Evolutionary conservation across 192 early-diverging fungal genomes (phyloP), one percentile per base, ranked within the genome.

Genomic region (Allomyces macrogynus): DNA sequence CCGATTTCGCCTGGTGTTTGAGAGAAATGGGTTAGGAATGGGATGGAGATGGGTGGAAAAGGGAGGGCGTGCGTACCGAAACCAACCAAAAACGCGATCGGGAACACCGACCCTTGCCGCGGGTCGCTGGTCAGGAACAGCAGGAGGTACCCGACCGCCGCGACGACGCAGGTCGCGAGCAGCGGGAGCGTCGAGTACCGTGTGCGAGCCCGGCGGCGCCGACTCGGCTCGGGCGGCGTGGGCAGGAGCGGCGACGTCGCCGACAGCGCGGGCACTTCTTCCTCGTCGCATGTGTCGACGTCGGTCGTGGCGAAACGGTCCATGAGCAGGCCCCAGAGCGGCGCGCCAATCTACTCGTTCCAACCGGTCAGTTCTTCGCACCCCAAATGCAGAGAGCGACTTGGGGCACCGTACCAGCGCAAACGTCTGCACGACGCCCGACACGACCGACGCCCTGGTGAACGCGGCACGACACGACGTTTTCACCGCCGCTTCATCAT

Each of bases 1-100:
- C 85, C 87, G 64, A 85, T 80, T 78, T 82, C 80, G 67, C 66
- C 84, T 68, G 76, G 72, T 79, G 57, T 84, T 77, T n/a, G 81
- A 69, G 25, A n/a, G 76, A 43, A 24, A 74, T 70, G 63, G 77
- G 65, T 60, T 76, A 69, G n/a, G 81, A 60, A 72, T 72, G 18
- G 70, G 64, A 23, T 69, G 71, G 10, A n/a, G n/a, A n/a, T 66
- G 65, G 24, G 71, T 62, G 5, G 71, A 68, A 67, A 78, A 70
- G n/a, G 76, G 76, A 71, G 84, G 70, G 32, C 32, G 32, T 8
- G 32, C 32, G 32, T 40, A 40, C 32, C 32, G 20, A 57, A 14
- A 7, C 49, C 49, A 10, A 57, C 49, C 49, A 24, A 76, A 65
- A 5, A 82, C 44, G 61, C 80, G 84, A 0, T 82, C 80, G 18